A percentile compares a stretch with the other conserved stretches of the same genome.
Conservation (phyloP, 1,284 basidiomycete species). For the Apiotrichum mycotoxinovorans region DNA sequence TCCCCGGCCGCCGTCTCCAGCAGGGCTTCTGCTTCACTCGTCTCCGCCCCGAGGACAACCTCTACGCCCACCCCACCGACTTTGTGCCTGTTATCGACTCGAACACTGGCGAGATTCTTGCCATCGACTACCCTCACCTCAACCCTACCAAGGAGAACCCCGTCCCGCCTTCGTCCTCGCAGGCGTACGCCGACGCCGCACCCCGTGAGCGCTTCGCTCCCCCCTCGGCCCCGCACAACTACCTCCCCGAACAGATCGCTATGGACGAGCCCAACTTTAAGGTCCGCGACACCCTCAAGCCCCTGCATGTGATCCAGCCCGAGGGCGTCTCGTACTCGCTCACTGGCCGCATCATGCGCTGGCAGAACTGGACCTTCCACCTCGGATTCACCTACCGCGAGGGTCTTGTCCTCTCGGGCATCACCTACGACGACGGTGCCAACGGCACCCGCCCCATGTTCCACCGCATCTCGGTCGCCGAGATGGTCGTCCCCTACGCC, state of each 20-base stretch:
- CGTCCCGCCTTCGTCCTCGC: constrained; percentile 29
- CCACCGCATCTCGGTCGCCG: constrained; percentile 51
- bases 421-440: constrained; percentile 46
- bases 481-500: constrained; percentile 53
- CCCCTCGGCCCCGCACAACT: constrained; percentile 47
- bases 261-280: constrained; percentile 56
- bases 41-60: constrained; percentile 45
- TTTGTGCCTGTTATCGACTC: constrained; percentile 46
- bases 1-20: constrained; percentile 45
- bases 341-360: constrained; percentile 60
- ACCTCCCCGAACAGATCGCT: constrained; percentile 50
- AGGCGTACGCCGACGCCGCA: constrained; percentile 23
- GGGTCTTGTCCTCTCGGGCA: constrained; percentile 46
- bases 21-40: constrained; percentile 52
- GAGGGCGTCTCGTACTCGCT: constrained; percentile 88
- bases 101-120: constrained; percentile 47
- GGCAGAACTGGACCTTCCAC: constrained; percentile 44
- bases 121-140: constrained; percentile 47
- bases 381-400: constrained; percentile 40
- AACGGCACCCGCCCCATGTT: constrained; percentile 45
- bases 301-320: constrained; percentile 80
- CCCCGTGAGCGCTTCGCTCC: constrained; percentile 50
- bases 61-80: constrained; percentile 53
- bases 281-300: constrained; percentile 70
- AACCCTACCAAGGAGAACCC: constrained; percentile 25